These are phyloP conservation scores for Suillus placidus DNA, from an alignment of 768 basidiomycete species.

Conservation along the genomic window DNA sequence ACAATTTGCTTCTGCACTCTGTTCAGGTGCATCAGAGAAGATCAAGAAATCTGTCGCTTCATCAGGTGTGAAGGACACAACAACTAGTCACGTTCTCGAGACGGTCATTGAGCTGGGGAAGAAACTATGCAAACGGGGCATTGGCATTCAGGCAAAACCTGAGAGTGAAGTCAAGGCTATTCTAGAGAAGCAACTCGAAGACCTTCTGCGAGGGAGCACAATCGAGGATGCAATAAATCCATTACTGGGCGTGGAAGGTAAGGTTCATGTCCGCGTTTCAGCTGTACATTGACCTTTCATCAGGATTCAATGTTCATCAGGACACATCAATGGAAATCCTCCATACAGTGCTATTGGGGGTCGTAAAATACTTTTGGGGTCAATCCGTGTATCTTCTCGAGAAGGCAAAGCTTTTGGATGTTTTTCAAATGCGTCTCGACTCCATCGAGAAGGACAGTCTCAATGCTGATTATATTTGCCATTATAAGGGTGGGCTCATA, in stretches of 20 bases:
- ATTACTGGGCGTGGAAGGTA: constrained; percentile 7
- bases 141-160: background rate
- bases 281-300: background rate
- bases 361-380: constrained; percentile 37
- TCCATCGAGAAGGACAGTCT: constrained; percentile 30
- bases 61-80: constrained; percentile 3
- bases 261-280: too few species aligned
- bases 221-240: constrained; percentile 10
- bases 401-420: constrained; percentile 19
- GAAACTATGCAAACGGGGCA: constrained; percentile 2
- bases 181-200: constrained; percentile 8
- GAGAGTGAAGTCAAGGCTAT: constrained; percentile 2
- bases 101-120: constrained; percentile 12
- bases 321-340: constrained; percentile 38
- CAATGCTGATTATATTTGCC: constrained; percentile 34
- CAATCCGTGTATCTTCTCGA: constrained; percentile 26
- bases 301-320: constrained; percentile 26
- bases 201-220: background rate
- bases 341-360: constrained; percentile 37
- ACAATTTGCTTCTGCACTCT: constrained; percentile 2
- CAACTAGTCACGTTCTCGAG: background rate
- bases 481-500: constrained; percentile 34
- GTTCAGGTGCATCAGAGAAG: constrained; percentile 7
- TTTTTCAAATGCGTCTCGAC: constrained; percentile 28
- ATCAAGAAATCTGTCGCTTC: constrained; percentile 1